Base-by-base conservation (phyloP, 1,284 basidiomycete species). In the Ceratobasidium sp. region DNA sequence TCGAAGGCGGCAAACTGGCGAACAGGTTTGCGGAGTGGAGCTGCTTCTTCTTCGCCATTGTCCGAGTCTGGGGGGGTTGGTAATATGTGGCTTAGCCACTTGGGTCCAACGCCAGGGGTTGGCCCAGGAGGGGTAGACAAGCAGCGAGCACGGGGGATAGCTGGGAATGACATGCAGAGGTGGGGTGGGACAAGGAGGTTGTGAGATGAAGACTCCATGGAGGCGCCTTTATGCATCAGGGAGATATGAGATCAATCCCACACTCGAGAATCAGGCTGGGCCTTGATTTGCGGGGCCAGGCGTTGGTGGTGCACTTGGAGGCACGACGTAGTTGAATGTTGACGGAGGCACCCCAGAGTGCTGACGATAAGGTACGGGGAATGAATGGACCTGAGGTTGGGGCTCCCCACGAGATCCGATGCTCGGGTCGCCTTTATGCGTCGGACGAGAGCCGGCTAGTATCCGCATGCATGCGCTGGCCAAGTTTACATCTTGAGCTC, bases 1-100 rank as follows among this genome's bases (percentile, higher is more conserved):
- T 65, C 60, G 42, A 65, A 65, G n/a, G 60, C 34, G 3, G 60
- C 47, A 25, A 65, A 65, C 25, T 53, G 60, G 49, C 60, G 60
- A 22, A 35, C 20, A 22, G 49, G 60, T 31, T 53, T 52, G 22
- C n/a, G 45, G 29, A 52, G 34, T 4, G 49, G 60, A n/a, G 47
- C 47, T 10, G 49, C 60, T 20, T 52, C 60, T 27, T 65, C 60
- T 22, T 65, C 60, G 20, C 43, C 49, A 13, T 47, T 53, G 20
- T 38, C 34, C 15, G 60, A 65, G 49, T 65, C 49, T n/a, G 60
- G 60, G 2, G 60, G 60, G 17, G 60, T 65, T 22, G 35, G 60
- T 12, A 65, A 27, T n/a, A 42, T 15, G 22, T 47, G 31, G 43
- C 34, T 65, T n/a, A 65, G 13, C 60, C 60, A 65, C 27, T 65